Evolutionary conservation across 169 alveolate species (phyloP).

Genomic region (Plasmodium malariae): DNA sequence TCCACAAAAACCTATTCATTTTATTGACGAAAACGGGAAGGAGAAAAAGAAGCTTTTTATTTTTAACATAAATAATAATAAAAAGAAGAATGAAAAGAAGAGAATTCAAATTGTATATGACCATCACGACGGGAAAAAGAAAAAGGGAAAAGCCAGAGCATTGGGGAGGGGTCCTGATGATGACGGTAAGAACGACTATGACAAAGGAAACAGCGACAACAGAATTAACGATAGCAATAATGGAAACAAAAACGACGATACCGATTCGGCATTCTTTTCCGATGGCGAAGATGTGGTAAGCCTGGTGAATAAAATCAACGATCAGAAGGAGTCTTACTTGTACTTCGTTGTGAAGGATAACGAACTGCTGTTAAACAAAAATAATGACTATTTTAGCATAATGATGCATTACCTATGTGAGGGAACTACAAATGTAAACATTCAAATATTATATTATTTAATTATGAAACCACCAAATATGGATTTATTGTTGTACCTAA

Average conservation of each 20-base stretch:
- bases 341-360: constrained; percentile 58
- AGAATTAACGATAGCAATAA: background rate
- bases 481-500: constrained; percentile 55
- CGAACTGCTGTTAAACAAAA: constrained; percentile 26
- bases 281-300: background rate
- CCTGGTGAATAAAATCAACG: constrained; percentile 27
- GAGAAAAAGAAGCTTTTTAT: constrained; percentile 64
- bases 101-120: constrained; percentile 62
- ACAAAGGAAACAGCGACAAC: background rate
- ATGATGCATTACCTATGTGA: constrained; percentile 75
- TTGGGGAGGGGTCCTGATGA: background rate
- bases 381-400: constrained; percentile 68
- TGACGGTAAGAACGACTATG: background rate
- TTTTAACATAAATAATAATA: constrained; percentile 56
- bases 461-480: constrained; percentile 60
- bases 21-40: constrained; percentile 60
- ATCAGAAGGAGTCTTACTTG: constrained; percentile 66
- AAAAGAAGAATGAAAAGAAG: constrained; percentile 34
- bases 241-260: background rate
- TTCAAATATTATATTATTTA: constrained; percentile 35
- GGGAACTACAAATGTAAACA: background rate
- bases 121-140: background rate
- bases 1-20: constrained; percentile 34
- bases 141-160: background rate
- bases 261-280: background rate